Evolutionary conservation across 2,329 filamentous ascomycete species (phyloP).

Genomic region (Thielaviopsis musarum): DNA sequence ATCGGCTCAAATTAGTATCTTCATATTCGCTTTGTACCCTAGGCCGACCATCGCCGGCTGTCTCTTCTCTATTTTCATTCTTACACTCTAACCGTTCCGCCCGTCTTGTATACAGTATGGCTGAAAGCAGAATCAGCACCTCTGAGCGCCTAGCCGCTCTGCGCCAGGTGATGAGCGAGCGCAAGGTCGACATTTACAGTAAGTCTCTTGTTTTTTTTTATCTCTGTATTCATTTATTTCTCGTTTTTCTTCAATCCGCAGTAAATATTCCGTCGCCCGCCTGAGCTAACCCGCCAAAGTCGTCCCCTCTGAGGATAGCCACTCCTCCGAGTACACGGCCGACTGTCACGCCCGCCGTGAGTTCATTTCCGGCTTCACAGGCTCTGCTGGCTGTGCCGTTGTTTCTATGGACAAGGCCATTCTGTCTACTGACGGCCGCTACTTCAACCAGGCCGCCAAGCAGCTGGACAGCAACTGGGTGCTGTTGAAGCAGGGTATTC

Average conservation of each 20-base stretch:
- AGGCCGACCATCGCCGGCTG: background rate
- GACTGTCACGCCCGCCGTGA: conserved; percentile 83
- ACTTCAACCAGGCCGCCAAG: conserved; percentile 90
- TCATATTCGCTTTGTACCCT: background rate
- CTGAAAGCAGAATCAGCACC: conserved; percentile 32
- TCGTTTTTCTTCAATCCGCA: conserved; percentile 21
- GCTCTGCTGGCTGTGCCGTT: conserved; percentile 85
- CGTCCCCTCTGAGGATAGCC: conserved; percentile 89
- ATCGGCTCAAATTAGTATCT: background rate
- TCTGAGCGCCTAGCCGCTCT: conserved; percentile 58
- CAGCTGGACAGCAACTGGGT: conserved; percentile 87
- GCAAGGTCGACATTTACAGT: conserved; percentile 87
- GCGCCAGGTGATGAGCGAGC: conserved; percentile 71
- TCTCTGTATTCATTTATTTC: conserved; percentile 9
- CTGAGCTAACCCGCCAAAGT: conserved; percentile 39
- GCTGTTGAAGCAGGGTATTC: conserved; percentile 79
- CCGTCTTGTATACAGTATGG: conserved; percentile 15
- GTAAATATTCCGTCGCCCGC: background rate
- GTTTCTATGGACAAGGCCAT: conserved; percentile 75
- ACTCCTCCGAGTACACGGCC: conserved; percentile 96
- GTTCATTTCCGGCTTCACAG: conserved; percentile 86
- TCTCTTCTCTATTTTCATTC: background rate
- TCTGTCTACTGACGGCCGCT: conserved; percentile 85
- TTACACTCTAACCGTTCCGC: background rate
- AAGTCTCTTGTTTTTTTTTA: conserved; percentile 18